Evolutionary conservation across 352 stramenopile species (phyloP).

Genomic region (Pythium dissotocum): DNA sequence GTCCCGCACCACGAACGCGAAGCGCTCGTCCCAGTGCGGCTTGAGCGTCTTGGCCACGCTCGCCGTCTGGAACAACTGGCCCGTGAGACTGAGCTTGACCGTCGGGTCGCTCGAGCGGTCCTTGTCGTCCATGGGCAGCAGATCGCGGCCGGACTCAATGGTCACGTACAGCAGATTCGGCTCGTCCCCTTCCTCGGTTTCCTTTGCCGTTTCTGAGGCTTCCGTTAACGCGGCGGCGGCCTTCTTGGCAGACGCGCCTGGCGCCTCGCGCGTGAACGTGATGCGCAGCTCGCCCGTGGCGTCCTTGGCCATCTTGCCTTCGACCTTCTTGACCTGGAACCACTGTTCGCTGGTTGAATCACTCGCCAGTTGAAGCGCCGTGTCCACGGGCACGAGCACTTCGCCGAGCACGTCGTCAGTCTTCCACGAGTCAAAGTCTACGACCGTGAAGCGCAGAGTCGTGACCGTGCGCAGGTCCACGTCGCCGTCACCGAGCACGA

Average conservation of each 20-base stretch:
- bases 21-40: slow-evolving; percentile 73
- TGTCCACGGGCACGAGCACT: slow-evolving; percentile 65
- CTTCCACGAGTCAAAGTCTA: slow-evolving; percentile 65
- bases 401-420: slow-evolving; percentile 64
- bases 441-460: slow-evolving; percentile 56
- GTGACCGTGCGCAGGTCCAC: slow-evolving; percentile 65
- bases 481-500: slow-evolving; percentile 41
- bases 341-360: slow-evolving; percentile 29
- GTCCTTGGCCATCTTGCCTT: slow-evolving; percentile 50
- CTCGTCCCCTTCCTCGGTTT: slow-evolving; percentile 4
- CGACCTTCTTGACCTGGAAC: slow-evolving; percentile 52
- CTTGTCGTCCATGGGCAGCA: slow-evolving; percentile 81
- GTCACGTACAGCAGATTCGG: slow-evolving; percentile 73
- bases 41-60: slow-evolving; percentile 75
- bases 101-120: slow-evolving; percentile 85
- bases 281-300: slow-evolving; percentile 58
- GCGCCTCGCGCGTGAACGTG: slow-evolving; percentile 31
- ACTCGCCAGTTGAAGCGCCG: slow-evolving; percentile 32
- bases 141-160: slow-evolving; percentile 68
- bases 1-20: slow-evolving; percentile 56
- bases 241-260: background rate
- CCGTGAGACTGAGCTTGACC: slow-evolving; percentile 73
- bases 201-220: background rate
- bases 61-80: slow-evolving; percentile 68
- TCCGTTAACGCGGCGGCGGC: too few species aligned